These are phyloP conservation scores for Pelargonium myrrhifolium DNA, from an alignment of 441 rosid genomes.

Conservation along the genomic window DNA sequence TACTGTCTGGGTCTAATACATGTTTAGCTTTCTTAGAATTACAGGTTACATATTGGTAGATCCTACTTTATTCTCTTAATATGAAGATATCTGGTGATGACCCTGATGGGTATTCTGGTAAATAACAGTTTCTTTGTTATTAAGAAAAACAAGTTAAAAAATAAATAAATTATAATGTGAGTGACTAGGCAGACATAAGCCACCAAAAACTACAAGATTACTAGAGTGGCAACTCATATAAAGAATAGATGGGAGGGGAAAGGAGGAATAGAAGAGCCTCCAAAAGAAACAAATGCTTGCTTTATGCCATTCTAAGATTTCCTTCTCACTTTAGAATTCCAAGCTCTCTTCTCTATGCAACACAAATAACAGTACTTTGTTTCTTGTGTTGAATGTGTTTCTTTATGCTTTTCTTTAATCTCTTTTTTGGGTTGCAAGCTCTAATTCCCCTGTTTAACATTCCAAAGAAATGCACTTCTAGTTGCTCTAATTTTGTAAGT, in stretches of 20 bases:
- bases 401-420: slow-evolving; percentile 40
- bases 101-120: slow-evolving; percentile 35
- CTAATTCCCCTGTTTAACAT: slow-evolving; percentile 34
- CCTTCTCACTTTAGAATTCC: slow-evolving; percentile 52
- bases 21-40: slow-evolving; percentile 6
- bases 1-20: slow-evolving; percentile 14
- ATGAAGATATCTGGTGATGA: slow-evolving; percentile 9
- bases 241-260: slow-evolving; percentile 35
- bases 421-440: slow-evolving; percentile 29
- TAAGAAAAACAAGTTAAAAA: slow-evolving; percentile 49
- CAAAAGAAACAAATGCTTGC: slow-evolving; percentile 56
- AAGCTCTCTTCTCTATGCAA: slow-evolving; percentile 61
- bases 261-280: slow-evolving; percentile 28
- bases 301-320: slow-evolving; percentile 54
- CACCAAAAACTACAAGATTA: slow-evolving; percentile 3
- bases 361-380: slow-evolving; percentile 37
- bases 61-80: not conserved
- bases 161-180: slow-evolving; percentile 20
- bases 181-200: slow-evolving; percentile 15
- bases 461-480: slow-evolving; percentile 29
- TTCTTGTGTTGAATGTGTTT: slow-evolving; percentile 48
- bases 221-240: slow-evolving; percentile 19
- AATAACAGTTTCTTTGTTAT: slow-evolving; percentile 57
- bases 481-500: slow-evolving; percentile 5
- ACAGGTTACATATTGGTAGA: slow-evolving; percentile 17